Base-by-base conservation (phyloP, 75 land plant genomes). In the Ceratopteris richardii region DNA sequence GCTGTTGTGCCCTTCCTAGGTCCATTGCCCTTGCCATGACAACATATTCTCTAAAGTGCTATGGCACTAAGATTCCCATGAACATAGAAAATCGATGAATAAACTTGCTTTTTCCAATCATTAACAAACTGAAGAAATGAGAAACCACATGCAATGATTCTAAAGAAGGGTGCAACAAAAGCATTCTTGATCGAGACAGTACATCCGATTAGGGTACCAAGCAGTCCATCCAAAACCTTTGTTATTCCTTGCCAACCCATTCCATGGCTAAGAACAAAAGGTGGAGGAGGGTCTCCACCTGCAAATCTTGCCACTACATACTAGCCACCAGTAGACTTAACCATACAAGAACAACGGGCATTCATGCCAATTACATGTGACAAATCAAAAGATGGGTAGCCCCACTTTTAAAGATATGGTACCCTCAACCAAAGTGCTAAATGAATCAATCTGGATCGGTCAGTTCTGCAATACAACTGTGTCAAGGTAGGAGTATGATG, bases 231-330 rank as follows among this genome's bases (percentile, higher is more conserved):
- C 29, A 94, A 63, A 58, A 94, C 69, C 26, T 83, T 51, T 0
- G 88, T 96, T 61, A 94, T 77, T 13, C 98, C 98, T 88, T 75
- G 87, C 98, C 98, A 93, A 16, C 96, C 95, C 43, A 78, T 65
- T 14, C 95, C 98, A 42, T 95, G 80, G 63, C 95, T 78, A n/a
- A 82, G 67, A 17, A 88, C 67, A 56, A 85, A 88, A 22, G 97
- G 85, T 54, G 97, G 97, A n/a, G 82, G 63, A 31, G 71, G 81
- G 25, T 95, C 88, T 39, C 90, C 95, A 56, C 98, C 77, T n/a
- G 80, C 69, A 57, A 64, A 81, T 64, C 98, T 80, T 57, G 80
- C 46, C 9, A 80, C 75, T 22, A 81, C 98, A 69, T 80, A 78
- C 36, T 75, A 85, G 18, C 79, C 54, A 12, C 90, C 95, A 31